Evolutionary conservation across 345 rosid species (phyloP).

Genomic region (Corymbia maculata): DNA sequence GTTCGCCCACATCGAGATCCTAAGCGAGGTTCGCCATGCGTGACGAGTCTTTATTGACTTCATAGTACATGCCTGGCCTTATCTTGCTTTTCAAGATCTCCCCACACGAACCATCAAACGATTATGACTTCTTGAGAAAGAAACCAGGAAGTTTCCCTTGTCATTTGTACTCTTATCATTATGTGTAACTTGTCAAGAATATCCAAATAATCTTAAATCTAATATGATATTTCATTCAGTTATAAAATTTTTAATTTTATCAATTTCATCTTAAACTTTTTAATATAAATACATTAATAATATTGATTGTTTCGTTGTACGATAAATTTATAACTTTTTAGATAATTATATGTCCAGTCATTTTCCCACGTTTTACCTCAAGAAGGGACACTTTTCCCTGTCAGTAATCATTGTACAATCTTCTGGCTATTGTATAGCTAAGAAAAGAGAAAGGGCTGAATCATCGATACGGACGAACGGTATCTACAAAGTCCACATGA

Average conservation of each 20-base stretch:
- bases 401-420: neutral
- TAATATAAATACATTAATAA: too few species aligned
- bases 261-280: neutral
- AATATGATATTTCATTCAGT: rapidly evolving
- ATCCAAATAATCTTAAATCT: neutral
- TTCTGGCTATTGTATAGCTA: neutral
- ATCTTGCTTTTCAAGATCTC: neutral
- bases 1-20: neutral
- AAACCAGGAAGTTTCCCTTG: neutral
- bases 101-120: neutral
- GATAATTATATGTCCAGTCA: neutral
- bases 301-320: too few species aligned
- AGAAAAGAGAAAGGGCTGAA: neutral
- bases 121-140: neutral
- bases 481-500: neutral
- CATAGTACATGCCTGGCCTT: neutral
- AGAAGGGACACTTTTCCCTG: neutral
- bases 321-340: neutral
- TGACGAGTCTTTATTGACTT: neutral
- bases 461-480: neutral
- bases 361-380: neutral
- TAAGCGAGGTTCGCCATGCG: neutral
- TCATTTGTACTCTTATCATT: neutral
- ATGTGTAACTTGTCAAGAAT: neutral
- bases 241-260: rapidly evolving